phyloP scores from a whole-genome alignment of 352 stramenopile species.

The Globisporangium irregulare region DNA sequence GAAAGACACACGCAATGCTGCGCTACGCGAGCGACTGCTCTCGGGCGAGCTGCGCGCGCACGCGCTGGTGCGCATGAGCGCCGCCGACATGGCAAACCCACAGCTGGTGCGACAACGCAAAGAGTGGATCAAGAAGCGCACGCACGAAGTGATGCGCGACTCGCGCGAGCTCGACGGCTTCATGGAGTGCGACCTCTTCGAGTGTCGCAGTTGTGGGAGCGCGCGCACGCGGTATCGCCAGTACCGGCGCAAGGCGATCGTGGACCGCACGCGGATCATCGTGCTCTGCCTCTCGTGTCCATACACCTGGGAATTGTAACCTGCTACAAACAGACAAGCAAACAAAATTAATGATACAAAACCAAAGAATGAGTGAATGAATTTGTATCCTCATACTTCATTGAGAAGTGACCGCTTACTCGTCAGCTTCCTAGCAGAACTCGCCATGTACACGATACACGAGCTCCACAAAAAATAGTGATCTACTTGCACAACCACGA shows the following conservation, averaged over 20 bases:
- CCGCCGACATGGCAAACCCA: conserved; percentile 82
- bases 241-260: conserved; percentile 79
- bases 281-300: conserved; percentile 75
- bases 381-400: neutral
- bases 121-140: conserved; percentile 85
- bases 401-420: neutral
- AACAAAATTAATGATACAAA: neutral
- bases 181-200: conserved; percentile 74
- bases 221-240: conserved; percentile 75
- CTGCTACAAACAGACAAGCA: neutral
- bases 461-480: no score
- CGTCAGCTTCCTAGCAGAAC: neutral
- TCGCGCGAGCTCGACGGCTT: conserved; percentile 61
- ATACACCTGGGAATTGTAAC: conserved; percentile 77
- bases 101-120: conserved; percentile 76
- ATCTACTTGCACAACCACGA: neutral
- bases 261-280: conserved; percentile 82
- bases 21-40: conserved; percentile 65
- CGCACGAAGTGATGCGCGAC: conserved; percentile 79
- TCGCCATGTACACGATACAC: no score
- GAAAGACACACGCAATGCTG: conserved; percentile 64
- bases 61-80: conserved; percentile 73
- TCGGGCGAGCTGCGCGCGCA: conserved; percentile 48
- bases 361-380: neutral
- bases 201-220: conserved; percentile 77